These are phyloP conservation scores for Vararia minispora DNA, from an alignment of 768 basidiomycete genomes.

Conservation along the genomic window DNA sequence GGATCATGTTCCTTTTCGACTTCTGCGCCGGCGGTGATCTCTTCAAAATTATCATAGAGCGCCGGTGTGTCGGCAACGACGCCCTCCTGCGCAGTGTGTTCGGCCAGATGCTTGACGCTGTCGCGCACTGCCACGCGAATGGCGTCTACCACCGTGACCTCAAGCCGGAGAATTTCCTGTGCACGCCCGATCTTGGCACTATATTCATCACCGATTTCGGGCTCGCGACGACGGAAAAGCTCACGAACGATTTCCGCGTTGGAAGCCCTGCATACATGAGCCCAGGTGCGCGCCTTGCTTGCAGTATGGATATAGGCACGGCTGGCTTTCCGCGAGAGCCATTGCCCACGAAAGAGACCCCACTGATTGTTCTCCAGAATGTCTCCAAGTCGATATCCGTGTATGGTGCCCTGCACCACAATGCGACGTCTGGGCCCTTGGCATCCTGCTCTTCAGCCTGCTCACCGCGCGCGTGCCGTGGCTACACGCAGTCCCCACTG, in stretches of 20 bases:
- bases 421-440: slow-evolving; percentile 10
- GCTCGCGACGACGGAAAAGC: slow-evolving; percentile 4
- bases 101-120: not conserved
- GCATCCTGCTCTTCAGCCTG: slow-evolving; percentile 8
- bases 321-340: too few relatives aligned
- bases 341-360: too few relatives aligned
- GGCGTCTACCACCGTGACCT: not conserved
- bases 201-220: slow-evolving; percentile 8
- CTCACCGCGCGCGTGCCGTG: slow-evolving; percentile 3
- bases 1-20: too few relatives aligned
- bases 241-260: slow-evolving; percentile 3
- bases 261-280: slow-evolving; percentile 8
- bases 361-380: too few relatives aligned
- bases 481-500: not conserved
- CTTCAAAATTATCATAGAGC: too few relatives aligned
- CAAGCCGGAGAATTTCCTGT: not conserved
- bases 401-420: too few relatives aligned
- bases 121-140: not conserved
- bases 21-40: too few relatives aligned
- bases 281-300: slow-evolving; percentile 9
- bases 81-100: too few relatives aligned
- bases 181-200: too few relatives aligned
- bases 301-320: too few relatives aligned
- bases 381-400: too few relatives aligned
- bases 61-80: too few relatives aligned